These are phyloP conservation scores for Clonostachys rhizophaga DNA, from an alignment of 2,329 filamentous ascomycete genomes.

Conservation along the genomic window DNA sequence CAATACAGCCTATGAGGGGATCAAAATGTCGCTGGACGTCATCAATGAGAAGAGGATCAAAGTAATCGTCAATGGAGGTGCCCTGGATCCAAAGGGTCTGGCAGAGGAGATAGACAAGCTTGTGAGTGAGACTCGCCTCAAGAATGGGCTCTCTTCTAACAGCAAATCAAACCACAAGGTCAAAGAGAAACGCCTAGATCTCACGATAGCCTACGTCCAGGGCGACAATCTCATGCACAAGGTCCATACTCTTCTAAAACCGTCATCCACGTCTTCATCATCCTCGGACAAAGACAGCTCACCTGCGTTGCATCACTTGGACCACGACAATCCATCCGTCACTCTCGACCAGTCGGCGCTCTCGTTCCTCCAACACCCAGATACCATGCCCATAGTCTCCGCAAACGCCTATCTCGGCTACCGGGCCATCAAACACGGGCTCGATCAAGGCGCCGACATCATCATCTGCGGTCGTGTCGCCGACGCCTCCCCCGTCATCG, in stretches of 20 bases:
- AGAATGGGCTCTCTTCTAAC: not conserved
- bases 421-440: constrained; percentile 29
- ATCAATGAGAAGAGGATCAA: constrained; percentile 41
- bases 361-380: constrained; percentile 7
- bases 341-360: constrained; percentile 7
- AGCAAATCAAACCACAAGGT: constrained; percentile 7
- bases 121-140: constrained; percentile 19
- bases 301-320: constrained; percentile 13
- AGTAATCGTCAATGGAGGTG: constrained; percentile 52
- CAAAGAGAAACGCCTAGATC: constrained; percentile 12
- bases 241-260: not conserved
- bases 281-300: not conserved
- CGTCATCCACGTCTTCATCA: too few relatives aligned
- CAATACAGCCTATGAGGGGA: constrained; percentile 11
- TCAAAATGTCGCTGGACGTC: constrained; percentile 19
- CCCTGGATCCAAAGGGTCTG: constrained; percentile 46
- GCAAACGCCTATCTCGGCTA: constrained; percentile 47
- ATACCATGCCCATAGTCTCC: constrained; percentile 12
- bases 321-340: constrained; percentile 8
- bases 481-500: constrained; percentile 42
- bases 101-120: constrained; percentile 22
- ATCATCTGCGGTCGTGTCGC: constrained; percentile 35
- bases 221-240: constrained; percentile 26
- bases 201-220: constrained; percentile 29
- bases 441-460: constrained; percentile 32